Conservation (phyloP, 2,329 filamentous ascomycete species). For the Cryphonectria parasitica region DNA sequence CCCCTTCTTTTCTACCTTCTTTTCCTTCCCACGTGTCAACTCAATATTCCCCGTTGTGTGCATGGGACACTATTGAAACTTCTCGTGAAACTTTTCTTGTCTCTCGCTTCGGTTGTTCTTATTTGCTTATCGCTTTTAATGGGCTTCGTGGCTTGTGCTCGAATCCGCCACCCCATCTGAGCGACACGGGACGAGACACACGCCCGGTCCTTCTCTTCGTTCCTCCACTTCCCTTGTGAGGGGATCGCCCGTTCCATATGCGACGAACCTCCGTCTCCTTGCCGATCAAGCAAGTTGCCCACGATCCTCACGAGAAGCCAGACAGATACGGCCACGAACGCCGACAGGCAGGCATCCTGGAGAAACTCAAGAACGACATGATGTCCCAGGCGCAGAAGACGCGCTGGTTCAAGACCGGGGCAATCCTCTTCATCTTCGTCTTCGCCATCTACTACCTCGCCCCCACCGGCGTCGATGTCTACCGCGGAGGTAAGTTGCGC, state of each 20-base stretch:
- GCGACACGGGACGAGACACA: not conserved
- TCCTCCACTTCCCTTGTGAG: conserved; percentile 31
- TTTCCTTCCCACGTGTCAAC: conserved; percentile 5
- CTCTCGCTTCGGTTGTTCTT: conserved; percentile 25
- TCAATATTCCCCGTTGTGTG: conserved; percentile 1
- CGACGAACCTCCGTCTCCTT: conserved; percentile 68
- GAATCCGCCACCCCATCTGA: conserved; percentile 11
- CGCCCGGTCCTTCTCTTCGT: not conserved
- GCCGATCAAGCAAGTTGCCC: conserved; percentile 58
- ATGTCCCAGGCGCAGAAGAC: conserved; percentile 68
- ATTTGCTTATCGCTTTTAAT: conserved; percentile 26
- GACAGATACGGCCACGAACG: conserved; percentile 59
- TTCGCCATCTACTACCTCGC: conserved; percentile 68
- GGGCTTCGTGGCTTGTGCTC: conserved; percentile 27
- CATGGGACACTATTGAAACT: not conserved
- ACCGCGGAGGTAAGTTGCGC: conserved; percentile 47
- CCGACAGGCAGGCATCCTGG: conserved; percentile 52
- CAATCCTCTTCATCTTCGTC: conserved; percentile 62
- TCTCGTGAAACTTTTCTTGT: conserved; percentile 24
- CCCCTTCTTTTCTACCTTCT: not conserved
- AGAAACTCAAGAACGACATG: conserved; percentile 60
- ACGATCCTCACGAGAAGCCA: conserved; percentile 69
- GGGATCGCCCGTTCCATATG: conserved; percentile 47
- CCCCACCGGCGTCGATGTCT: conserved; percentile 60
- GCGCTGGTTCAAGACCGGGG: conserved; percentile 68